phyloP scores from a whole-genome alignment of 257 asterid genomes.

The Lycium ferocissimum region DNA sequence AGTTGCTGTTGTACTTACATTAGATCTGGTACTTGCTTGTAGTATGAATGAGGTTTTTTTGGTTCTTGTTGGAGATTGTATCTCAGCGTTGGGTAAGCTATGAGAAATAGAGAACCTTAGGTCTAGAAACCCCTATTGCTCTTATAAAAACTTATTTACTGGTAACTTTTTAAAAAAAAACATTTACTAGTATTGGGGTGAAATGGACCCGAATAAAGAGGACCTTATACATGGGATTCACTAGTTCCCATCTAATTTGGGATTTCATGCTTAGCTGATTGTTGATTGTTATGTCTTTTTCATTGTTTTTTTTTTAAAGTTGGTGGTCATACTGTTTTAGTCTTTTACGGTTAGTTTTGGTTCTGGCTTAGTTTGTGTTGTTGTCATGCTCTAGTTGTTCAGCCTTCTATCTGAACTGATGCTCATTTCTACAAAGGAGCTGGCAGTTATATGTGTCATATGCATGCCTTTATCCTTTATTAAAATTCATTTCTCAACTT shows the following conservation, averaged over 20 bases:
- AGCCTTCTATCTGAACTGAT: background rate
- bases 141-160: background rate
- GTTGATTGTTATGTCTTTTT: background rate
- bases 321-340: background rate
- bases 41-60: background rate
- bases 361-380: background rate
- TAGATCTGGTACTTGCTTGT: background rate
- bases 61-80: background rate
- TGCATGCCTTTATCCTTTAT: background rate
- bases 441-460: background rate
- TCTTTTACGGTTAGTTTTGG: background rate
- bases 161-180: background rate
- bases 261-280: slow-evolving; percentile 5
- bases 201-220: background rate
- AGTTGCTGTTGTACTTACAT: background rate
- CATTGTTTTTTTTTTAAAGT: background rate
- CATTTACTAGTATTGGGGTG: background rate
- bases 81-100: background rate
- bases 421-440: background rate
- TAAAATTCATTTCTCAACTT: background rate
- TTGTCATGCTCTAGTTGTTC: background rate
- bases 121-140: background rate
- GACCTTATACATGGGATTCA: background rate
- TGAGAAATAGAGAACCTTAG: background rate
- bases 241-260: background rate